Conservation (phyloP, 2,329 filamentous ascomycete species). For the Verticillium longisporum region DNA sequence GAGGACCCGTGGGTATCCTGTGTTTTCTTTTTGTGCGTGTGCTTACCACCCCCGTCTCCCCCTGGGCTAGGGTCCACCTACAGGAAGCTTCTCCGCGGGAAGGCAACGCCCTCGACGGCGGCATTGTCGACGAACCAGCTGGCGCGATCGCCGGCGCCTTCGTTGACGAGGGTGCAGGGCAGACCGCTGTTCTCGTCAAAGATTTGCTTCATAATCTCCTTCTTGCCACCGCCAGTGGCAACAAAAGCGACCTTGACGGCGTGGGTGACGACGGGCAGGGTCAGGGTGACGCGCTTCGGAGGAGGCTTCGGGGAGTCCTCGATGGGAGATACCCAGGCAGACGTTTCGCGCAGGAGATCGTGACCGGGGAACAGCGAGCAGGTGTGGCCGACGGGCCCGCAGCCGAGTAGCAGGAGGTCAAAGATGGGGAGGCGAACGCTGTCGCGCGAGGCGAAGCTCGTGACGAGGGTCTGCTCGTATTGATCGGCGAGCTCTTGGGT, state of each 20-base stretch:
- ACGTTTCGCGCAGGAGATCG: constrained; percentile 74
- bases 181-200: constrained; percentile 78
- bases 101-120: constrained; percentile 79
- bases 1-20: neutral
- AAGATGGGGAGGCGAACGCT: constrained; percentile 93
- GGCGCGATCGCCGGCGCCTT: constrained; percentile 73
- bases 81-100: constrained; percentile 65
- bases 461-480: constrained; percentile 85
- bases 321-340: constrained; percentile 89
- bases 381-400: constrained; percentile 93
- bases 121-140: constrained; percentile 92
- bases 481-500: constrained; percentile 87
- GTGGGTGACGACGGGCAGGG: constrained; percentile 83
- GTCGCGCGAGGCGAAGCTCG: constrained; percentile 82
- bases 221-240: constrained; percentile 83
- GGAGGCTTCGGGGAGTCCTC: constrained; percentile 94
- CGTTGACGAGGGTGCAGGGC: constrained; percentile 84
- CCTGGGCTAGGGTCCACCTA: constrained; percentile 15
- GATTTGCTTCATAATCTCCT: constrained; percentile 85
- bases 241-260: constrained; percentile 85
- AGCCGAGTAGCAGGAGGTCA: constrained; percentile 87
- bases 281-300: constrained; percentile 82
- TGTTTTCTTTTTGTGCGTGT: too few species aligned
- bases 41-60: neutral
- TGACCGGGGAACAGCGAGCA: constrained; percentile 94